Base-by-base conservation (phyloP, 31 red algal species). In the Endocladia muricata region DNA sequence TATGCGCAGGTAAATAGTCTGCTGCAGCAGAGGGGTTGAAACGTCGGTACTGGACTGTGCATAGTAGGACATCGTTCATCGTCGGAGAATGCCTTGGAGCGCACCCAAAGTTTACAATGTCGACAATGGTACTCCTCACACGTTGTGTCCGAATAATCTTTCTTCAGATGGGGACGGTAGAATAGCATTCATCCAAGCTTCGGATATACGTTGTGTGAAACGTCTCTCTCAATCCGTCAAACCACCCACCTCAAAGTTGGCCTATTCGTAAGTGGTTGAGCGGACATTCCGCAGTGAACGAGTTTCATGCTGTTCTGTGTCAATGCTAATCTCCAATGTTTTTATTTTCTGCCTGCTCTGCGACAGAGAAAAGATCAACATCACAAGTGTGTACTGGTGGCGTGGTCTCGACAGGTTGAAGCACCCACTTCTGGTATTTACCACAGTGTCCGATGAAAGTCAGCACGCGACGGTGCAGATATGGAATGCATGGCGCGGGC, bases 321-420 rank as follows among this genome's bases (percentile, higher is more conserved):
- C 44, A 49, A 49, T 19, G 19, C 8, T 49, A 8, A 49, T 13
- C 11, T 49, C 44, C 44, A 13, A 13, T 19, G 11, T 19, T 13
- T 19, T 49, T 19, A 49, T 19, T 49, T 8, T 13, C 44, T 49
- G 44, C 44, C 32, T 34, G 3, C 32, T 67, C 19, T 33, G 34
- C 6, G 39, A 67, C 25, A 67, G 61, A 4, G 61, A 67, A 37
- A 67, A 73, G 22, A 17, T 54, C 19, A 17, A 73, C 25, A 42
- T 73, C 6, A 52, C 38, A n/a, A 30, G 21, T 22, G 35, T 44
- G 21, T 51, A 52, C 68, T 73, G 68, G 68, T 73, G 68, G 68
- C 3, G 8, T 4, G 68, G 68, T 7, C 3, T 73, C 32, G 36
- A 21, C n/a, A 43, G 23, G 4, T 73, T 33, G 26, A 54, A 19